Base-by-base conservation (phyloP, 2,329 filamentous ascomycete species). In the Colletotrichum sp. region DNA sequence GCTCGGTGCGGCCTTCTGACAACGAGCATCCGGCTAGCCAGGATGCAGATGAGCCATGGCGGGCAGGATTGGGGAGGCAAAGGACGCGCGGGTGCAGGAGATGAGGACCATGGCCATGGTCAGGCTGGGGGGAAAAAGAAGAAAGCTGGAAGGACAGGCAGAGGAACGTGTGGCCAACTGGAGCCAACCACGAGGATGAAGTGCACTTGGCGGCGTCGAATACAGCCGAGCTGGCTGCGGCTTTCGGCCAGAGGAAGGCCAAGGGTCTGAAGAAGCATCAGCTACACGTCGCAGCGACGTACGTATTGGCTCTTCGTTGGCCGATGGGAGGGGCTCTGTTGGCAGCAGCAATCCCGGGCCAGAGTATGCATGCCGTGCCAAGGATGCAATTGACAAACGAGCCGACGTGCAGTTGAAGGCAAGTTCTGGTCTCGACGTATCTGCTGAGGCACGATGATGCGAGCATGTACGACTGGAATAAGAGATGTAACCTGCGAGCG, bases 161-260 rank as follows among this genome's bases (percentile, higher is more conserved):
- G n/a, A 57, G 28, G n/a, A 61, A 43, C 57, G 63, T 26, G 39
- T 75, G 43, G 65, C 68, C 60, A 59, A 66, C 72, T 43, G 18
- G 39, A 43, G 39, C 39, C 39, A 43, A 43, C 39, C 72, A 43
- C 72, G 57, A 68, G 26, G 68, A 60, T 32, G 26, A 68, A 24
- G 32, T 59, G n/a, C 24, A 24, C 73, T 65, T 75, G 69, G 70
- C 73, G 28, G 69, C 70, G 64, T 65, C 43, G 57, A 52, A 52
- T 68, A 32, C 70, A 68, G 34, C 63, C 73, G 64, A 73, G 43
- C 48, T 30, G 26, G 16, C 70, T 75, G 70, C 70, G 64, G 70
- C 26, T 73, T 43, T 75, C 70, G 73, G 73, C 57, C 73, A 68
- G 39, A 68, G 13, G 36, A 64, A 43, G 13, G n/a, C 67, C 59